Base-by-base conservation (phyloP, 345 rosid genomes). In the Hibiscus tridactylites region DNA sequence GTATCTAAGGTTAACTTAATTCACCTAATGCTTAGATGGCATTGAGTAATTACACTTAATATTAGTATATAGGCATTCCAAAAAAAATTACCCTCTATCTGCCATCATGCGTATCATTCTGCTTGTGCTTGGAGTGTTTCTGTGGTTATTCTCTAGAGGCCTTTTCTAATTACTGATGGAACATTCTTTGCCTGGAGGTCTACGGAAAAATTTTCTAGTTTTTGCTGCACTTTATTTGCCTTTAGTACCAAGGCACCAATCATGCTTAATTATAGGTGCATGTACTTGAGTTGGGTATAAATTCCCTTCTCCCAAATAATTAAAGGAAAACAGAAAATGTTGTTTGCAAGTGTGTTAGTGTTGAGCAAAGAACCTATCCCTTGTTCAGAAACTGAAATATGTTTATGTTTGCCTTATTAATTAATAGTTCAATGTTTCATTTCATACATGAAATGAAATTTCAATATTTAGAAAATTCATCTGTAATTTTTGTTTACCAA, bases 1-100 rank as follows among this genome's bases (percentile, higher is more conserved):
- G 90, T 92, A 79, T 85, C 98, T 16, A 95, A 92, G 98, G 99
- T 95, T 65, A 35, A 71, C 66, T 74, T 24, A 53, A 61, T 62
- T 79, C 67, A 44, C 60, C 39, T 4, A 65, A 15, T 47, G 24
- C 35, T n/a, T 71, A 35, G 39, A 47, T 71, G 31, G 11, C 53
- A 47, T 68, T 64, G 10, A 62, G 58, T 59, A 71, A 47, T 17
- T 11, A 35, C 44, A 15, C 12, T 42, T 10, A 33, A 5, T 58
- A 46, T 37, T 24, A 3, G 24, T 42, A 61, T 54, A 42, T 42
- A 42, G 46, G 12, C 12, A 9, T 9, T 42, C 46, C 11, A 9
- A 42, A 42, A 42, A 42, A 2, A 42, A 1, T 15, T 9, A 29
- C 49, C 62, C 46, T 29, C 24, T 15, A 52, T 28, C 26, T n/a